Evolutionary conservation across 2,329 filamentous ascomycete species (phyloP), one percentile per base, ranked within the genome.

Genomic region (Epichloe baconii): DNA sequence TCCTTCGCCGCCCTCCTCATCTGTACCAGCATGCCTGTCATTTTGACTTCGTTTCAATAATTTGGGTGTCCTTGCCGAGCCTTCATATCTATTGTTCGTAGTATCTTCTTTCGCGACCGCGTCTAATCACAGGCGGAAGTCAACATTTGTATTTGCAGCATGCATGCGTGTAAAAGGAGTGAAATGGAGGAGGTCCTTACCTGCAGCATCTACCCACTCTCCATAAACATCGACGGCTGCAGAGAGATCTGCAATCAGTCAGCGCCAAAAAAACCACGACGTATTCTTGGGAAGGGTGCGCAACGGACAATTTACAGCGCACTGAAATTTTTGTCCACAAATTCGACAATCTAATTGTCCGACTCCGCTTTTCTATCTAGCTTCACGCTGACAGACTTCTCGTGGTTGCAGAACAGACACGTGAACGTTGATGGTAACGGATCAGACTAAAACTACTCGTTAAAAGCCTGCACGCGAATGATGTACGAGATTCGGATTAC

Each of bases 371-470:
- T 97, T 76, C 95, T 95, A 66, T 98, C 89, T 48, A 98, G 77
- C 68, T 94, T 93, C 58, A 96, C 86, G 31, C 81, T 78, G 49
- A 98, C 87, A 0, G 90, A 88, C 58, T 88, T 93, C 66, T 97
- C 93, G 70, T 97, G 90, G 67, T 96, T 97, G 76, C 93, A 98
- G 72, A 98, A 98, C 44, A 98, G 82, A 66, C 93, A 98, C 52
- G 90, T 88, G 68, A 98, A 98, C n/a, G 81, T 80, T 3, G 87
- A 90, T 3, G 85, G 77, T 17, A 93, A 76, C 41, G 82, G 79
- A 60, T 90, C 86, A 65, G 78, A 71, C 82, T 85, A 58, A 14
- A 11, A 36, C 10, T 31, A 34, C 44, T 26, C 4, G 26, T 38
- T 42, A 38, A 40, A 35, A 47, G 19, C 21, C 23, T 11, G 21